Evolutionary conservation across 2,329 filamentous ascomycete species (phyloP).

Genomic region (Penicillium sp.): DNA sequence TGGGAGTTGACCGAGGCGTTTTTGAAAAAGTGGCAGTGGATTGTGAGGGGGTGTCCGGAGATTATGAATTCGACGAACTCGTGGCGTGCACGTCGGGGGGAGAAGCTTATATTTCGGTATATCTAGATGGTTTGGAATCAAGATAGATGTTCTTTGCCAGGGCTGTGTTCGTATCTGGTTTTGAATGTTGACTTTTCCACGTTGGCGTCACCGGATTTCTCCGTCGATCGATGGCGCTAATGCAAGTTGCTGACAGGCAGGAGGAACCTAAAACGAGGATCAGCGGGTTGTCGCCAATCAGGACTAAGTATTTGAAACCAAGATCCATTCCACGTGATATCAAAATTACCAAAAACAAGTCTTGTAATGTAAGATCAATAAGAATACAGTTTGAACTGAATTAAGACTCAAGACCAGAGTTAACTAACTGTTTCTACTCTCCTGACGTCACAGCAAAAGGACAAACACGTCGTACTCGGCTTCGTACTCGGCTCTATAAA

Average conservation of each 20-base stretch:
- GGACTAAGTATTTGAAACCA: no score
- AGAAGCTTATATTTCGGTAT: slow-evolving; percentile 32
- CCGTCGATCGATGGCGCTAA: slow-evolving; percentile 7
- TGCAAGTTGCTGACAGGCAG: slow-evolving; percentile 16
- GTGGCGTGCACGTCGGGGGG: slow-evolving; percentile 29
- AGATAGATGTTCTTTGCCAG: no score
- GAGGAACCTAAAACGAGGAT: neutral
- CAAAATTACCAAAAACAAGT: neutral
- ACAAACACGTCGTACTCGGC: neutral
- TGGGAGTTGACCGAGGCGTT: slow-evolving; percentile 55
- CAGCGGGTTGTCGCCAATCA: neutral
- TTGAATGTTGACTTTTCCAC: no score
- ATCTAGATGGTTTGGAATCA: slow-evolving; percentile 3
- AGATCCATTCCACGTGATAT: neutral
- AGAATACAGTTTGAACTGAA: neutral
- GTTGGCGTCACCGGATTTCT: neutral
- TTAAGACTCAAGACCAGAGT: no score
- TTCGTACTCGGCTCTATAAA: neutral
- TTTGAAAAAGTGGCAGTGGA: slow-evolving; percentile 47
- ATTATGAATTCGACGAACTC: slow-evolving; percentile 28
- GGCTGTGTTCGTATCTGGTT: no score
- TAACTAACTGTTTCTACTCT: no score
- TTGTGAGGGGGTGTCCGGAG: slow-evolving; percentile 29
- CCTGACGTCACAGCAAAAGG: neutral
- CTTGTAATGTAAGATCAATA: neutral